phyloP scores from a whole-genome alignment of 805 yeast genomes.

The Diddensiella caesifluorescens region DNA sequence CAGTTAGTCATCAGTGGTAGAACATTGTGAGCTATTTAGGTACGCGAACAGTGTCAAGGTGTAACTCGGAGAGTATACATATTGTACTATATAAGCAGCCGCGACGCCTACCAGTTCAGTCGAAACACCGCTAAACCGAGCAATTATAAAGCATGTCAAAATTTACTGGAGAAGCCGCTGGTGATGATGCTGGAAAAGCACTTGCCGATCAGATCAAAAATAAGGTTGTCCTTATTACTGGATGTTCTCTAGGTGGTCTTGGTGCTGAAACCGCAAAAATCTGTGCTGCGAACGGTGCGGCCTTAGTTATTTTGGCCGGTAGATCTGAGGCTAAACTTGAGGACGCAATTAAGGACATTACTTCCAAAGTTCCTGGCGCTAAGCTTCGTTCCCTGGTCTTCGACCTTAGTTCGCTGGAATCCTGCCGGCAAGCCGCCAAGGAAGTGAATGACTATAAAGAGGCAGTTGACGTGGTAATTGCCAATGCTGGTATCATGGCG shows the following conservation, averaged over 20 bases:
- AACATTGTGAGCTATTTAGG: too few species aligned
- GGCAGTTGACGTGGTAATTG: slow-evolving; percentile 53
- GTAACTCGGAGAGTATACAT: too few species aligned
- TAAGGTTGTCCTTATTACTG: slow-evolving; percentile 12
- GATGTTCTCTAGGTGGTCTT: slow-evolving; percentile 17
- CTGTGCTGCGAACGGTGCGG: slow-evolving; percentile 7
- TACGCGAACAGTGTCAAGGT: too few species aligned
- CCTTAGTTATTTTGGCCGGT: slow-evolving; percentile 10
- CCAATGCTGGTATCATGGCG: slow-evolving; percentile 80
- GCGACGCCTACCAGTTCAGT: too few species aligned
- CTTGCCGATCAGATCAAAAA: slow-evolving; percentile 12
- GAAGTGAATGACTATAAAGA: slow-evolving; percentile 13
- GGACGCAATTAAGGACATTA: slow-evolving; percentile 8
- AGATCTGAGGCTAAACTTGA: slow-evolving; percentile 8
- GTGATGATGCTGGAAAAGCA: slow-evolving; percentile 9
- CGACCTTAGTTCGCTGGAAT: slow-evolving; percentile 17
- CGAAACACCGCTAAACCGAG: too few species aligned
- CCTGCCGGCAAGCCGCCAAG: slow-evolving; percentile 16
- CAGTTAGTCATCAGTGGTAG: too few species aligned
- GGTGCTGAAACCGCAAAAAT: slow-evolving; percentile 17
- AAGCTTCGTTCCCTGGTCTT: slow-evolving; percentile 9
- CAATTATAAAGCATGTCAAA: background rate
- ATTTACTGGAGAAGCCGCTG: slow-evolving; percentile 5
- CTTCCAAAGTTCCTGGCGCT: slow-evolving; percentile 10
- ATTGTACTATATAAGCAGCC: too few species aligned